Evolutionary conservation across 345 rosid species (phyloP), one percentile per base, ranked within the genome.

Genomic region (Aethionema arabicum): DNA sequence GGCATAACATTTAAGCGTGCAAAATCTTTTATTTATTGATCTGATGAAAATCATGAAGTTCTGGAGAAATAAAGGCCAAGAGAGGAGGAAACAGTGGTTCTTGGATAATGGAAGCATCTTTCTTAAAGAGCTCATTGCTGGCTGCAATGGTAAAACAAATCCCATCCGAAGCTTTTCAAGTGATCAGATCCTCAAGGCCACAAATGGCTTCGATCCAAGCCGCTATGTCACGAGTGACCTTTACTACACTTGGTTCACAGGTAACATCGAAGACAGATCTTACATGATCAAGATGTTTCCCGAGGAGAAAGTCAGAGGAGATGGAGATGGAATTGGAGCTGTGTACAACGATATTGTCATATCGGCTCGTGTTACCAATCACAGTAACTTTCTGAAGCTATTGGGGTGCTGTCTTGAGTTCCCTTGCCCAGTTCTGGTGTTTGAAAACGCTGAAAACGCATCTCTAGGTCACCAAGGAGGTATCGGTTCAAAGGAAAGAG

Each of bases 111-210:
- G 47, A n/a, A 43, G 47, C 15, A 43, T 5, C 47, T 11, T 43
- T 43, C 47, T 43, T 12, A n/a, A 12, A 43, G 15, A 43, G 15
- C 47, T 43, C 15, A n/a, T 43, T 5, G 47, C 47, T n/a, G 14
- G 14, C 14, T 43, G 47, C 15, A 6, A 43, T 16, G 47, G 47
- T 43, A 43, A 43, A 43, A 11, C 47, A 13, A 43, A 43, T 43
- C 47, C 47, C 12, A 43, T 12, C 47, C 4, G 15, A n/a, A 43
- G 12, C 15, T 56, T 43, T 31, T 59, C 63, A 8, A 32, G 40
- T 31, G 63, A 42, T 10, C 51, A 44, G 30, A 58, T 58, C 33
- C 52, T 59, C 15, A 16, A 32, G 14, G 41, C 53, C 11, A 59
- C 64, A 0, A 44, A 59, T 10, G 6, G 9, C 31, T 59, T 59